Base-by-base conservation (phyloP, 352 stramenopile genomes). In the Pythium aquatile region DNA sequence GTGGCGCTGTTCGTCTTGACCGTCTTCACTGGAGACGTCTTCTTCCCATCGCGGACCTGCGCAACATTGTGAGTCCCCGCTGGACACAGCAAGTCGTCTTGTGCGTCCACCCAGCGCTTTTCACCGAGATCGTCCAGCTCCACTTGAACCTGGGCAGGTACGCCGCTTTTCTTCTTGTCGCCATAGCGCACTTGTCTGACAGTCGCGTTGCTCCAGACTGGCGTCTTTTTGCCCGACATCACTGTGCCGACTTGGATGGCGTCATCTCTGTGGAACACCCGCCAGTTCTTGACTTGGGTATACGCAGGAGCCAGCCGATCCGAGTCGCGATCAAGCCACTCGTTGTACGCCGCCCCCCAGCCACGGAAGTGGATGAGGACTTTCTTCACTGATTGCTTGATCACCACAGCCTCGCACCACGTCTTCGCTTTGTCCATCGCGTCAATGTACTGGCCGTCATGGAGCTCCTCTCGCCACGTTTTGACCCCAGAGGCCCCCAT, bases 321-420 rank as follows among this genome's bases (percentile, higher is more conserved):
- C n/a, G 96, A 98, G 61, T 90, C 79, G 42, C 83, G 87, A 2
- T 74, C 56, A n/a, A 99, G 76, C 94, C 95, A 99, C 72, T 99
- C 95, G 73, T 99, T 94, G 94, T 95, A 99, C 60, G 97, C 91
- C 10, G 82, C 55, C 0, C 93, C 91, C 97, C 97, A 99, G n/a
- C 97, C 95, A 60, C 98, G 97, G 70, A 98, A 99, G 70, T 98
- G 96, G 30, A 99, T 85, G 32, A 96, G 76, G 24, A 98, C 75
- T 53, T 77, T n/a, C n/a, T 46, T 13, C 17, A 29, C 16, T 8
- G 62, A 37, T 1, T 65, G 30, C 1, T 68, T 61, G 13, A 93
- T 69, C 14, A 93, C 71, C 1, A 75, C 67, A 24, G 83, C 86
- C 47, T 94, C 87, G 54, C 35, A 83, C 87, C 87, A 96, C 32